A percentile compares a stretch with the other conserved stretches of the same genome.
Evolutionary conservation across 169 alveolate species (phyloP).

Genomic region (Gregarina niphandrodes): DNA sequence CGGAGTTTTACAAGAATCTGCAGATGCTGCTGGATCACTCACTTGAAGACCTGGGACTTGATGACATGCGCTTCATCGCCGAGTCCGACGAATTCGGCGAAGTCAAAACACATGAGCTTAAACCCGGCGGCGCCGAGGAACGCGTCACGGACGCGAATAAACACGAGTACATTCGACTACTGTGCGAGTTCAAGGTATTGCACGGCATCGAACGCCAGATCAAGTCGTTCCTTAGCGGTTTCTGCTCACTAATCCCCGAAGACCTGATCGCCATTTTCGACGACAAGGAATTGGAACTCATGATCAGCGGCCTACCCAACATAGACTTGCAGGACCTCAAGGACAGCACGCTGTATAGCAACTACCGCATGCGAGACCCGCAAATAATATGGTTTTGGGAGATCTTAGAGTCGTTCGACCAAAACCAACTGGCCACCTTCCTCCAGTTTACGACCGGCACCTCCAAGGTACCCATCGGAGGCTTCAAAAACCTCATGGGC

Average conservation of each 20-base stretch:
- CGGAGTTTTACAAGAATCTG: slow-evolving; percentile 75
- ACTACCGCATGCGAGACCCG: slow-evolving; percentile 54
- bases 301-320: slow-evolving; percentile 80
- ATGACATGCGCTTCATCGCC: slow-evolving; percentile 28
- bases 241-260: slow-evolving; percentile 84
- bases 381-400: slow-evolving; percentile 44
- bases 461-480: slow-evolving; percentile 93
- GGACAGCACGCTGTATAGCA: slow-evolving; percentile 73
- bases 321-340: slow-evolving; percentile 75
- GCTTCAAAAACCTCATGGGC: slow-evolving; percentile 86
- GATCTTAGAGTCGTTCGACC: slow-evolving; percentile 13
- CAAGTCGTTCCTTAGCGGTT: slow-evolving; percentile 83
- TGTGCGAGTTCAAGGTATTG: slow-evolving; percentile 76
- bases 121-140: slow-evolving; percentile 61
- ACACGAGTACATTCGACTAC: slow-evolving; percentile 68
- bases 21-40: slow-evolving; percentile 71
- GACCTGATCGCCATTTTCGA: slow-evolving; percentile 77
- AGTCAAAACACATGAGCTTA: slow-evolving; percentile 56
- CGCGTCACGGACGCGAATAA: slow-evolving; percentile 71
- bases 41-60: slow-evolving; percentile 57
- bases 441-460: slow-evolving; percentile 75
- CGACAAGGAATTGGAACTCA: slow-evolving; percentile 70
- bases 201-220: slow-evolving; percentile 71
- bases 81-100: slow-evolving; percentile 80
- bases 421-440: slow-evolving; percentile 10